Conservation (phyloP, 176 grass and related monocot species). For the Typha latifolia region DNA sequence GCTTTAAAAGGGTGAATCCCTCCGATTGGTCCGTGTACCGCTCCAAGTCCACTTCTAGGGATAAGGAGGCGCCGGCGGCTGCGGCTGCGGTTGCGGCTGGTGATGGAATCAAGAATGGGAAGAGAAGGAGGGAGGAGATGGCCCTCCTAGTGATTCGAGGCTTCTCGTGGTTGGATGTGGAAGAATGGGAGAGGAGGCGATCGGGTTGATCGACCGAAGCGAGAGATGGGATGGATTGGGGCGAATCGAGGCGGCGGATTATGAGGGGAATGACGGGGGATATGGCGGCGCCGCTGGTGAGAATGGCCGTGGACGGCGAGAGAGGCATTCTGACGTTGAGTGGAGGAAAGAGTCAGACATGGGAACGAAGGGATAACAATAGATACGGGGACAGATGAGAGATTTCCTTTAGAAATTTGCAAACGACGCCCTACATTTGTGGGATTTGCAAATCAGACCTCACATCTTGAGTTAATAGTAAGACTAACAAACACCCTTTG, state of each 20-base stretch:
- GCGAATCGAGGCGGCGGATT: neutral
- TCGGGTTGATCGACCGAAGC: neutral
- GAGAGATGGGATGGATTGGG: neutral
- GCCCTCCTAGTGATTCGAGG: neutral
- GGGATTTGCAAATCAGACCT: too few species aligned
- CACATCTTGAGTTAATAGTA: too few species aligned
- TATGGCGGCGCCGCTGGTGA: neutral
- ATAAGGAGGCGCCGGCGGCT: conserved; percentile 16
- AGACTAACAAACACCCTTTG: too few species aligned
- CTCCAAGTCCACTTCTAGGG: conserved; percentile 23
- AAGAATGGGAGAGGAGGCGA: neutral
- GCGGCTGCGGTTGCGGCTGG: too few species aligned
- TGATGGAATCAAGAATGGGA: conserved; percentile 18
- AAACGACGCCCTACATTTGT: too few species aligned
- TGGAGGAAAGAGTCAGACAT: too few species aligned
- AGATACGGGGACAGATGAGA: too few species aligned
- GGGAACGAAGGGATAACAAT: too few species aligned
- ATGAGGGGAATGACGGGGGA: neutral
- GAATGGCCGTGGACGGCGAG: neutral
- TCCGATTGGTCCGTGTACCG: conserved; percentile 45
- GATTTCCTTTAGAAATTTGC: too few species aligned
- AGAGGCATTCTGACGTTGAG: neutral
- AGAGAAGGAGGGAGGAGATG: conserved; percentile 20
- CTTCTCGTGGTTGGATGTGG: too few species aligned
- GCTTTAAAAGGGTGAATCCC: conserved; percentile 76